Conservation (phyloP, 2,329 filamentous ascomycete genomes). For the Cladosporium phlei region DNA sequence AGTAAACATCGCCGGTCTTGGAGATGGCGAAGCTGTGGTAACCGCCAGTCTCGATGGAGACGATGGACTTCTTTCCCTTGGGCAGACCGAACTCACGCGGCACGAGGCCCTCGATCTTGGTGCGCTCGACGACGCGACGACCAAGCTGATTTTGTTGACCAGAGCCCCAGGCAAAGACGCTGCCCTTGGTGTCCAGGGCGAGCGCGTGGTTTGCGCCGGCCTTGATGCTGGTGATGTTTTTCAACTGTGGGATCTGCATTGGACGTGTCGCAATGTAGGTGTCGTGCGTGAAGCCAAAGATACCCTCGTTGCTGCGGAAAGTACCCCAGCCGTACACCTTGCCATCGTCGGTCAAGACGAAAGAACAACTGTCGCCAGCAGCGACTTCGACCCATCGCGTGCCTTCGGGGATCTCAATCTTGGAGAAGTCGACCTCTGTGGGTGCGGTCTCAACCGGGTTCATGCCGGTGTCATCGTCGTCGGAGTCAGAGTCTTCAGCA, state of each 20-base stretch:
- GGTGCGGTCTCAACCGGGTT: constrained; percentile 72
- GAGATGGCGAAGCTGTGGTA: constrained; percentile 78
- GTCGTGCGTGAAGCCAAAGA: constrained; percentile 58
- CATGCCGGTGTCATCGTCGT: constrained; percentile 57
- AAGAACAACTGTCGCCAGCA: constrained; percentile 69
- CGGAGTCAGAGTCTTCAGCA: constrained; percentile 49
- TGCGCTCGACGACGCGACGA: constrained; percentile 58
- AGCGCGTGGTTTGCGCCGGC: constrained; percentile 68
- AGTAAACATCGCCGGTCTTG: constrained; percentile 64
- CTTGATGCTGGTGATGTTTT: constrained; percentile 60
- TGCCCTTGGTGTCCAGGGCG: constrained; percentile 60
- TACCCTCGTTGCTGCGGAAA: constrained; percentile 66
- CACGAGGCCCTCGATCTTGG: constrained; percentile 49
- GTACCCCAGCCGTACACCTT: constrained; percentile 80
- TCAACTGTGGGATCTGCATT: constrained; percentile 56
- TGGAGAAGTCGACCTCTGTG: constrained; percentile 31
- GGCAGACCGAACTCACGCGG: constrained; percentile 56
- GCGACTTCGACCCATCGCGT: constrained; percentile 64
- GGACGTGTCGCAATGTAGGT: constrained; percentile 51
- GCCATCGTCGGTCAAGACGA: constrained; percentile 70
- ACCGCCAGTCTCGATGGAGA: constrained; percentile 62
- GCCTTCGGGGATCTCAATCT: constrained; percentile 44
- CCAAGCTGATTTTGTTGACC: constrained; percentile 69
- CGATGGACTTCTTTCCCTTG: constrained; percentile 46
- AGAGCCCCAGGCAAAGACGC: constrained; percentile 66